phyloP scores from a whole-genome alignment of 1,139 yeast genomes.

The Taphrina communis region DNA sequence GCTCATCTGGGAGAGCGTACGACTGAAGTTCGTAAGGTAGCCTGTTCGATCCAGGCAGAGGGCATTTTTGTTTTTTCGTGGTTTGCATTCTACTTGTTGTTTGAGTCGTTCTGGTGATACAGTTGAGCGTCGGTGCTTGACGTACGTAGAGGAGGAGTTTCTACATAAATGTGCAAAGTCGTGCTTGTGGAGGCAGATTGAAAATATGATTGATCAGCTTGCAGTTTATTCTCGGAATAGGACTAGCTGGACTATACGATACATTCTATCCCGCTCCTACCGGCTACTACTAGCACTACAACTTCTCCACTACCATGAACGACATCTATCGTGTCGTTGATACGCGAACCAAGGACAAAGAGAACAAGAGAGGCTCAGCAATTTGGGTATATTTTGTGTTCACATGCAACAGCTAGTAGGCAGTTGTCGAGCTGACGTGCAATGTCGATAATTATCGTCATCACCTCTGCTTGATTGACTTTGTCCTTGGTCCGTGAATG shows the following conservation, averaged over 20 bases:
- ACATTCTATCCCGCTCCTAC: too few relatives aligned
- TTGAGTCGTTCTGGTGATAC: too few relatives aligned
- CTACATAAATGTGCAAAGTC: too few relatives aligned
- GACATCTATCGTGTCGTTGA: not conserved
- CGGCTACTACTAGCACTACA: too few relatives aligned
- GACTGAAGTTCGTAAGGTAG: slow-evolving; percentile 42
- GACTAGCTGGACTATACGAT: too few relatives aligned
- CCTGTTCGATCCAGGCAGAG: slow-evolving; percentile 42
- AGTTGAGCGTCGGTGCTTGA: too few relatives aligned
- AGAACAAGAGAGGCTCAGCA: slow-evolving; percentile 20
- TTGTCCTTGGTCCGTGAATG: slow-evolving; percentile 1
- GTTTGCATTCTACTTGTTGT: too few relatives aligned
- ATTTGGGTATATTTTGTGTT: slow-evolving; percentile 31
- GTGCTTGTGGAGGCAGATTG: too few relatives aligned
- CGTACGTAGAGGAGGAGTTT: too few relatives aligned
- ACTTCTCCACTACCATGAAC: too few relatives aligned
- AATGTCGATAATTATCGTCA: slow-evolving; percentile 31
- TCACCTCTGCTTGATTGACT: slow-evolving; percentile 4
- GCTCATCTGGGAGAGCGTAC: slow-evolving; percentile 43
- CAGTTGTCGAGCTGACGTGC: slow-evolving; percentile 37
- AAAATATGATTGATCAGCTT: too few relatives aligned
- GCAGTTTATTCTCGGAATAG: too few relatives aligned
- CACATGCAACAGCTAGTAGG: slow-evolving; percentile 29
- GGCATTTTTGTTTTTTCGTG: slow-evolving; percentile 14
- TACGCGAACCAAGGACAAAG: not conserved